Percentiles rank a stretch among this genome's conserved stretches.
phyloP scores from a whole-genome alignment of 768 basidiomycete species.

The Phanerochaete sordida region DNA sequence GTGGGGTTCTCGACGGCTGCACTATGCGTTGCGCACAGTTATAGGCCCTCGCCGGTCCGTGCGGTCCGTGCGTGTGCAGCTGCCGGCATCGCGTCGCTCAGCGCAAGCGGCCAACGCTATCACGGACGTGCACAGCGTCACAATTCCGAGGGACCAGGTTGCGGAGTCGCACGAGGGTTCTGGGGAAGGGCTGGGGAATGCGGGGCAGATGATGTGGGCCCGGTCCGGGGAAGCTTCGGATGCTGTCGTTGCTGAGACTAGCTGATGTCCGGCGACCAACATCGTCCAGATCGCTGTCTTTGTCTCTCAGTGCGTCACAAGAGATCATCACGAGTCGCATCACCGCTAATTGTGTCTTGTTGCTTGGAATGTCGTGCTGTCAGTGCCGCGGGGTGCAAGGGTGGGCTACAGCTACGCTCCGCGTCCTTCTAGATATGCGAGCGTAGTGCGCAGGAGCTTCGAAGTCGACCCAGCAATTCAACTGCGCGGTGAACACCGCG shows the following conservation, averaged over 20 bases:
- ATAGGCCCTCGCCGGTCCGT: background rate
- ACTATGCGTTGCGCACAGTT: background rate
- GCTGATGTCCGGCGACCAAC: background rate
- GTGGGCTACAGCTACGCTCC: no score
- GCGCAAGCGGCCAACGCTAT: background rate
- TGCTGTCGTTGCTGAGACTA: background rate
- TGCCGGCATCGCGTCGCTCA: background rate
- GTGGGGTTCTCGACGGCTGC: background rate
- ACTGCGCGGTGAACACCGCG: no score
- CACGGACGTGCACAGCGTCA: background rate
- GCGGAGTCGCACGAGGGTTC: background rate
- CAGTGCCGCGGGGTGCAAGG: no score
- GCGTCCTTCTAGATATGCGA: no score
- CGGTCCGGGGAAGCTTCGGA: background rate
- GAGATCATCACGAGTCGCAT: background rate
- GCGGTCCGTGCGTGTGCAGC: background rate
- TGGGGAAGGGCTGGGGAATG: background rate
- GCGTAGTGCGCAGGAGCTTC: no score
- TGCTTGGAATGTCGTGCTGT: no score
- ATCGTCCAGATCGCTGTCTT: no score
- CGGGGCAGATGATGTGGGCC: background rate
- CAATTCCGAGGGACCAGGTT: background rate
- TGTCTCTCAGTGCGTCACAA: background rate
- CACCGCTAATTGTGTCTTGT: background rate
- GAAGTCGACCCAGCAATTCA: no score